A percentile compares a stretch with the other conserved stretches of the same genome.
Conservation (phyloP, 768 basidiomycete genomes). For the Amanita rimosa region DNA sequence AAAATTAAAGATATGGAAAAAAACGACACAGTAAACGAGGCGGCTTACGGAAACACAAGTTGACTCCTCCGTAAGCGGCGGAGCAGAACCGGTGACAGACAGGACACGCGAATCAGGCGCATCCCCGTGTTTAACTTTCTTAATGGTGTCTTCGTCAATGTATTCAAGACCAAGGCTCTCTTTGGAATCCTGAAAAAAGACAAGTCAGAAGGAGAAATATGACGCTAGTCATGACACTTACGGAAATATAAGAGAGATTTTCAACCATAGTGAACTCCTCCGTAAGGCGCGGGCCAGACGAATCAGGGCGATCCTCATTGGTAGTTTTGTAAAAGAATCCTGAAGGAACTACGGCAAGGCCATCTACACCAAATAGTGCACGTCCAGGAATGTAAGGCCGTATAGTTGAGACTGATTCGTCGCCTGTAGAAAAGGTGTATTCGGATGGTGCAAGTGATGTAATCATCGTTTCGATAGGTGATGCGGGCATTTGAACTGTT, state of each 20-base stretch:
- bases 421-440: neutral
- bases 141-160: neutral
- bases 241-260: neutral
- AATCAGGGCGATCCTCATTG: neutral
- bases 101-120: neutral
- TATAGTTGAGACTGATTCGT: neutral
- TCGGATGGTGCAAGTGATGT: neutral
- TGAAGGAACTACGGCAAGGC: neutral
- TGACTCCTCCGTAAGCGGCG: neutral
- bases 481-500: neutral
- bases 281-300: neutral
- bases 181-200: neutral
- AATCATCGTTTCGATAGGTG: neutral
- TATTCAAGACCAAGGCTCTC: conserved; percentile 1
- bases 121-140: neutral
- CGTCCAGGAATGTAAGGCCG: conserved; percentile 1
- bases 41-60: neutral
- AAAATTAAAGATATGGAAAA: neutral
- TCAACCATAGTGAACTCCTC: neutral
- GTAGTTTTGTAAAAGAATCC: neutral
- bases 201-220: neutral
- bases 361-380: neutral
- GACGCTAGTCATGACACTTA: neutral
- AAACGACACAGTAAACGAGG: neutral
- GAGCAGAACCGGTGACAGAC: neutral